Evolutionary conservation across 176 grass and related monocot species (phyloP).

Genomic region (Musa acuminata): DNA sequence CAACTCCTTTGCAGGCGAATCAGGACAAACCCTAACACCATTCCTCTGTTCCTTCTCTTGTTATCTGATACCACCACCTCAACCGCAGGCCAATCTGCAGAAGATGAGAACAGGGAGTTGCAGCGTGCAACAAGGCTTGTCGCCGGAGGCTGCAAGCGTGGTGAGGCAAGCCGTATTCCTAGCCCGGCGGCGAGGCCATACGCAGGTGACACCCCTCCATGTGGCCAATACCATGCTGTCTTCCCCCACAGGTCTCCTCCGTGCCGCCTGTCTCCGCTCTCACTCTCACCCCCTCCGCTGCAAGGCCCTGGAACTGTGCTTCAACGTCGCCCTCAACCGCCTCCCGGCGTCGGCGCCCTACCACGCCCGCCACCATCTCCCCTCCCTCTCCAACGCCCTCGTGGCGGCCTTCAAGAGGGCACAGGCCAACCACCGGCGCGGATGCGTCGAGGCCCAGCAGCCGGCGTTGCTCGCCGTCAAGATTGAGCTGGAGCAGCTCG

Average conservation of each 20-base stretch:
- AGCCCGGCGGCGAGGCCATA: conserved; percentile 61
- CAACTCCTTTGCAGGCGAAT: too few species aligned
- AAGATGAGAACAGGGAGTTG: conserved; percentile 68
- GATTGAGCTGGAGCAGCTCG: conserved; percentile 82
- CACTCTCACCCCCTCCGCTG: conserved; percentile 94
- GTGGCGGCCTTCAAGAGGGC: conserved; percentile 93
- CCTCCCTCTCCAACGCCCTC: conserved; percentile 88
- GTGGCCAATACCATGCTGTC: conserved; percentile 75
- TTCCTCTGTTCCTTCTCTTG: neutral
- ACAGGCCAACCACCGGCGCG: conserved; percentile 77
- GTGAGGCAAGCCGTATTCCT: conserved; percentile 67
- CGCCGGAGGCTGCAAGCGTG: conserved; percentile 50
- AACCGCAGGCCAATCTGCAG: too few species aligned
- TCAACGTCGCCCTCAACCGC: conserved; percentile 97
- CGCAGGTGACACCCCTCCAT: conserved; percentile 89
- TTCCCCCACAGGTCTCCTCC: conserved; percentile 44
- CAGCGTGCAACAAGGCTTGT: conserved; percentile 79
- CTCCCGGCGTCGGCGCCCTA: conserved; percentile 46
- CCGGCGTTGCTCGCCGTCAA: conserved; percentile 31
- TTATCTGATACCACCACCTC: neutral
- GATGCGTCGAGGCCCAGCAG: conserved; percentile 33
- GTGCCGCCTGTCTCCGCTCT: conserved; percentile 68
- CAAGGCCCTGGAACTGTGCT: conserved; percentile 93
- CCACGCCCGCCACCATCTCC: conserved; percentile 16
- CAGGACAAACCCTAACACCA: neutral